Base-by-base conservation (phyloP, 331 rosid genomes). In the Acacia pycnantha region DNA sequence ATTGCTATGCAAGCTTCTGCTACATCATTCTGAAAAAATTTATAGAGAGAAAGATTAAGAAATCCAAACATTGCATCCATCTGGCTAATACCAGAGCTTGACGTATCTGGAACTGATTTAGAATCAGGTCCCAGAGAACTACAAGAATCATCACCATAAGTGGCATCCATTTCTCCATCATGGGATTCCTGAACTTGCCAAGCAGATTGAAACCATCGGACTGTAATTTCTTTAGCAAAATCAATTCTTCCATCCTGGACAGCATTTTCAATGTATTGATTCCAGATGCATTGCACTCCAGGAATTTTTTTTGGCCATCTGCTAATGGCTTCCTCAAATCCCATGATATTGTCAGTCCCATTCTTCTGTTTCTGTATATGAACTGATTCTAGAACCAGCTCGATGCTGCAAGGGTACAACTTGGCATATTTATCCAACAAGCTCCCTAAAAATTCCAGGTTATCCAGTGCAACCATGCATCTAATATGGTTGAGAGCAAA, bases 211-310 rank as follows among this genome's bases (percentile, higher is more conserved):
- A 89, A 95, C 98, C 99, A 92, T 43, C 89, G 92, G 74, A 59
- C 84, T 82, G 93, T 59, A 81, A 95, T 86, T 89, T 82, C 90
- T 85, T 92, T 88, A 0, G 90, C 92, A 88, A 87, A 73, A 78
- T 92, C 91, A 54, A 61, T 54, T 70, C 85, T 88, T 77, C 76
- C 89, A 81, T 87, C 83, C 77, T 81, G 88, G 81, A 95, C 82
- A 31, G 89, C 90, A 82, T 81, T 86, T 81, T 90, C 94, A 78
- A 88, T 88, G 59, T 92, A 95, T 79, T 95, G 98, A 84, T 95
- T 90, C 99, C 99, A 95, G 77, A 95, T 84, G 86, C 97, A 90
- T 5, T 93, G 94, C 75, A 95, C 67, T 48, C 99, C 99, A 43
- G 98, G 98, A 79, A 85, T 86, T 81, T 88, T 87, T 75, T 90